phyloP scores from a whole-genome alignment of 2,329 filamentous ascomycete species.

The Teratosphaeria nubilosa region DNA sequence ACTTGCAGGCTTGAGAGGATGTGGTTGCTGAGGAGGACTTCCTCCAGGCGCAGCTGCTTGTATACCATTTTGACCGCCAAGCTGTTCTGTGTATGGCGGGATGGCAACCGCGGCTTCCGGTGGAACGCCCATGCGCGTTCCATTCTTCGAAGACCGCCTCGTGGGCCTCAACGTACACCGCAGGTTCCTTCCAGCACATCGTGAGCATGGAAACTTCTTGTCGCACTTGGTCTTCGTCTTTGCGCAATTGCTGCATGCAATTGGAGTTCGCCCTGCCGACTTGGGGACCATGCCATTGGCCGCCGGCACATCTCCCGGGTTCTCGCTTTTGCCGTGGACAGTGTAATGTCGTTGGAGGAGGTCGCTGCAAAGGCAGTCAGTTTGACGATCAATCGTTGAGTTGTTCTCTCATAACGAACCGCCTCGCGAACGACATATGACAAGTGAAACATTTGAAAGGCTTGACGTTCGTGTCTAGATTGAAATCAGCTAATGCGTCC shows the following conservation, averaged over 20 bases:
- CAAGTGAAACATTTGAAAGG: conserved; percentile 46
- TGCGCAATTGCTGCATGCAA: conserved; percentile 44
- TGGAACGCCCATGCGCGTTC: conserved; percentile 24
- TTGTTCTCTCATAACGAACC: conserved; percentile 27
- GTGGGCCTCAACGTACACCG: conserved; percentile 39
- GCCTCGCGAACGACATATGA: conserved; percentile 44
- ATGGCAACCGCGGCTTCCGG: conserved; percentile 18
- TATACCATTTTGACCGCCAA: conserved; percentile 9
- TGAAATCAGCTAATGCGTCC: conserved; percentile 4
- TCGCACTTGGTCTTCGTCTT: conserved; percentile 47
- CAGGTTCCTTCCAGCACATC: conserved; percentile 41
- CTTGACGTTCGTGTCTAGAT: conserved; percentile 43
- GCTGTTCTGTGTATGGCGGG: conserved; percentile 14
- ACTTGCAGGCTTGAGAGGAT: conserved; percentile 25
- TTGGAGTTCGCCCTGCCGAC: conserved; percentile 42
- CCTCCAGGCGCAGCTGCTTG: conserved; percentile 6
- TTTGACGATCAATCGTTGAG: background rate
- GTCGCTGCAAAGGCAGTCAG: conserved; percentile 29
- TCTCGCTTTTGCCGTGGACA: conserved; percentile 41
- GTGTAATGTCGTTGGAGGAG: conserved; percentile 43
- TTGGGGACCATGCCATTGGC: conserved; percentile 43
- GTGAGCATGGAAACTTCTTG: conserved; percentile 45
- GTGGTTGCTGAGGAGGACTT: conserved; percentile 25
- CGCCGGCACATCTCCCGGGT: conserved; percentile 39
- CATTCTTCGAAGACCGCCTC: conserved; percentile 37